These are phyloP conservation scores for Isoetes engelmannii DNA, from an alignment of 83 land plant species.

Conservation along the genomic window DNA sequence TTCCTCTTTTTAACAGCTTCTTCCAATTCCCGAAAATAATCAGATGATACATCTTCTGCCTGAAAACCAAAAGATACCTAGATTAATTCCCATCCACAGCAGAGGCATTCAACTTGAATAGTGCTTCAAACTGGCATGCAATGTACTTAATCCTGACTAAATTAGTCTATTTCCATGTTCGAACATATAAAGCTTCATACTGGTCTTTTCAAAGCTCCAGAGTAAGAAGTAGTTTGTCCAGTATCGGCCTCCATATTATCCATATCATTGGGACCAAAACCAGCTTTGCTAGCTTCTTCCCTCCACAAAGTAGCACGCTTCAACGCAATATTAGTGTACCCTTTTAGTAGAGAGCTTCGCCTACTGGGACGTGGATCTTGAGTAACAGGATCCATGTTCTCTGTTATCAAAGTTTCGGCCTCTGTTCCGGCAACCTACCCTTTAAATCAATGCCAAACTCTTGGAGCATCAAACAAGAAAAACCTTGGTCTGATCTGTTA, in stretches of 20 bases:
- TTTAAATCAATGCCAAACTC: too few species aligned
- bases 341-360: not conserved
- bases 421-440: too few species aligned
- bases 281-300: constrained; percentile 17
- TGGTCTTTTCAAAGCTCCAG: constrained; percentile 13
- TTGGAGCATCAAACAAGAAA: too few species aligned
- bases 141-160: not conserved
- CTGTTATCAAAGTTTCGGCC: too few species aligned
- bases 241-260: not conserved
- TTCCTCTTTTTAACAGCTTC: constrained; percentile 29
- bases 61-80: not conserved
- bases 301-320: constrained; percentile 17
- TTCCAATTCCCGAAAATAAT: constrained; percentile 20
- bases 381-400: not conserved
- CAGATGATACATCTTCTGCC: constrained; percentile 15
- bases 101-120: not conserved
- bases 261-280: not conserved
- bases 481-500: too few species aligned
- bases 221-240: not conserved
- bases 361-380: constrained; percentile 4
- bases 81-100: not conserved
- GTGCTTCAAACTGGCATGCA: not conserved
- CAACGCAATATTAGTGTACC: constrained; percentile 4
- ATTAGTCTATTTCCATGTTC: not conserved
- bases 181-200: not conserved